Evolutionary conservation across 2,329 filamentous ascomycete species (phyloP), one percentile per base, ranked within the genome.

Genomic region (Aquanectria penicillioides): DNA sequence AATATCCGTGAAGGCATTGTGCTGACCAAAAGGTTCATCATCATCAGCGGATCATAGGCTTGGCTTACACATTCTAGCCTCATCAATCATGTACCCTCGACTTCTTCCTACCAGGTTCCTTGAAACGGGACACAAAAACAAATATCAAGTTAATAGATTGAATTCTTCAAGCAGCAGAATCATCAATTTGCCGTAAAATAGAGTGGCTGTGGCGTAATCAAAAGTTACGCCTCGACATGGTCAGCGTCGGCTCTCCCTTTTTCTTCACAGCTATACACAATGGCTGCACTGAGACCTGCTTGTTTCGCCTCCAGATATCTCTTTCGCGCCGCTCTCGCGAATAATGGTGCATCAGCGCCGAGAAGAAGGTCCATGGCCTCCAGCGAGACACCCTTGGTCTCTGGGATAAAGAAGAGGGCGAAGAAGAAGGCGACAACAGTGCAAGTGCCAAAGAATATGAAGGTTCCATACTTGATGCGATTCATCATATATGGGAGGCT

Each of bases 401-500:
- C 56, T 2, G 52, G 52, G n/a, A 59, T 40, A 11, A 55, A 59
- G 25, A 59, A 41, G 8, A 49, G 55, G 6, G 37, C 38, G 26
- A 59, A 59, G 13, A 59, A 38, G n/a, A 46, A 46, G 8, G 41
- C 41, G 11, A 46, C 41, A 9, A 47, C 31, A 3, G 40, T 47
- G 17, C 48, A 51, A 17, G 33, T 25, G 13, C 33, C 51, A n/a
- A 55, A 55, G 41, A 48, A 46, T 12, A 48, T 36, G 12, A 55
- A 44, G 8, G 40, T 10, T 5, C 52, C 56, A 29, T 61, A 61
- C 25, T 43, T 47, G 15, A 46, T 46, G 25, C 34, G 37, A 15
- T 46, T 34, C 17, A 72, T 61, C 70, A 73, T 73, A 34, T 72
- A 70, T 0, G 70, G 70, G 3, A 65, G 56, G 6, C 66, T 65